phyloP scores from a whole-genome alignment of 2,329 filamentous ascomycete genomes.

The Paraphoma sp. region DNA sequence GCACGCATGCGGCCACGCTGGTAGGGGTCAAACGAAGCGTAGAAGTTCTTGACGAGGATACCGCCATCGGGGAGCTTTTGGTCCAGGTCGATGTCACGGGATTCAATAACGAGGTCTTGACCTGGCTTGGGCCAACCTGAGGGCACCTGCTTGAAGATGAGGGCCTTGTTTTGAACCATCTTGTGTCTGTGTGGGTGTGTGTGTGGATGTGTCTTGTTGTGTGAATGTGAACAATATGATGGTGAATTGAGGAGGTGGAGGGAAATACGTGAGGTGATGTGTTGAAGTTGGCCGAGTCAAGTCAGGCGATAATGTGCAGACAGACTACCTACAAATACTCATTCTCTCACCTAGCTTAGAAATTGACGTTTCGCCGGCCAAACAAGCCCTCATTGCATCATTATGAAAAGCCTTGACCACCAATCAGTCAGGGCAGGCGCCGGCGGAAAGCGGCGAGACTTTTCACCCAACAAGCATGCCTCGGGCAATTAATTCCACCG shows the following conservation, averaged over 20 bases:
- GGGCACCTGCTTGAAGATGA: conserved; percentile 76
- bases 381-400: conserved; percentile 22
- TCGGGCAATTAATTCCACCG: too few species aligned
- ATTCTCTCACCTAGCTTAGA: conserved; percentile 7
- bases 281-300: conserved; percentile 2
- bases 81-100: conserved; percentile 71
- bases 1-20: conserved; percentile 80
- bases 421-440: conserved; percentile 2
- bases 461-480: too few species aligned
- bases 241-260: background rate
- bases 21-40: conserved; percentile 84
- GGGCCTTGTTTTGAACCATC: conserved; percentile 72
- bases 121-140: conserved; percentile 71
- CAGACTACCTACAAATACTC: conserved; percentile 17
- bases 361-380: conserved; percentile 12
- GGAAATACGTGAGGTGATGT: background rate
- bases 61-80: conserved; percentile 67
- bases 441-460: conserved; percentile 15
- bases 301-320: conserved; percentile 4
- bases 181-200: conserved; percentile 27
- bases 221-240: background rate
- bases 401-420: conserved; percentile 4
- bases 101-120: conserved; percentile 72
- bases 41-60: conserved; percentile 72
- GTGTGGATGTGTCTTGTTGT: conserved; percentile 8